phyloP scores from a whole-genome alignment of 176 grass and related monocot species.

The Cenchrus fungigraminus region DNA sequence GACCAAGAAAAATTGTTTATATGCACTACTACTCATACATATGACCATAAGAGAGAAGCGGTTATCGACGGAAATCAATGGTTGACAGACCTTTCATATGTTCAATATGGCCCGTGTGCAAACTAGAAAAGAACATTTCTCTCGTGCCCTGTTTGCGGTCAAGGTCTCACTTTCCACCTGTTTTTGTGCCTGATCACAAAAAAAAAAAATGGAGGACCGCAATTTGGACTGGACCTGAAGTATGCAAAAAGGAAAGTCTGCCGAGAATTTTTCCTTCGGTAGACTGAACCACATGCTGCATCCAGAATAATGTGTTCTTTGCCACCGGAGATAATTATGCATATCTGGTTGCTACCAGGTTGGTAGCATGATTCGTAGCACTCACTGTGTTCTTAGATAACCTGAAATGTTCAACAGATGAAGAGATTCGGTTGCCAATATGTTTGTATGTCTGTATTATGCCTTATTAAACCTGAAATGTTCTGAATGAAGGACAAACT shows the following conservation, averaged over 20 bases:
- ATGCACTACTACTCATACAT: neutral
- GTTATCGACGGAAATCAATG: neutral
- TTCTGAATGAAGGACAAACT: neutral
- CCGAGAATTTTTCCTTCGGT: neutral
- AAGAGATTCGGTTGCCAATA: neutral
- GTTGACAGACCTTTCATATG: neutral
- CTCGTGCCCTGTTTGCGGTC: neutral
- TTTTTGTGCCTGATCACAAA: neutral
- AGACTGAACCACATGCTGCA: slow-evolving; percentile 5
- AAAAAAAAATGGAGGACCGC: slow-evolving; percentile 6
- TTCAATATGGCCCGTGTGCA: neutral
- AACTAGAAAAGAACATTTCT: neutral
- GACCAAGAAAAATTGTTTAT: slow-evolving; percentile 41
- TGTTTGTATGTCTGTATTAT: neutral
- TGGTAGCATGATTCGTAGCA: neutral
- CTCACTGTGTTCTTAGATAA: neutral
- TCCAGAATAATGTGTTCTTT: neutral
- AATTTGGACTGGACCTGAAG: slow-evolving; percentile 7
- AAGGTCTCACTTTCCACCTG: neutral
- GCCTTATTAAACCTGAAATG: neutral
- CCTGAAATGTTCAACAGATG: neutral
- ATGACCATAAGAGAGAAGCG: neutral
- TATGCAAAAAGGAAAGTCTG: neutral
- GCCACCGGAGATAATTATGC: neutral
- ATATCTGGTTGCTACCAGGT: neutral